A percentile compares a stretch with the other conserved stretches of the same genome.
Conservation (phyloP, 2,329 filamentous ascomycete genomes). For the Biscogniauxia marginata region DNA sequence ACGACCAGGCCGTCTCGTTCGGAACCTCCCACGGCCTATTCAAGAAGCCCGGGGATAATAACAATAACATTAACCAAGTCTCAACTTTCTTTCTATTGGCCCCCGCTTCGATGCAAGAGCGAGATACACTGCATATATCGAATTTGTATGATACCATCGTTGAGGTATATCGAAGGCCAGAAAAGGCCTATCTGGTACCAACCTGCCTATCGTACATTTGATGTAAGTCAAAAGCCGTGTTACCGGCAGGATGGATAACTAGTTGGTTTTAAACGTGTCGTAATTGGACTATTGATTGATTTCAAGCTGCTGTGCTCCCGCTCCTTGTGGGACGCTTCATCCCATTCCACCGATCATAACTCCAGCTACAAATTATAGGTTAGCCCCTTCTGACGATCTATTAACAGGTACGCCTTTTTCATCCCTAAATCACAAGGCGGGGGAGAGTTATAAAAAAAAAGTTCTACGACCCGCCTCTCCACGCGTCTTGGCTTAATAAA, state of each 20-base stretch:
- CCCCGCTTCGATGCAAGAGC: neutral
- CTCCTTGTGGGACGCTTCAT: slow-evolving; percentile 10
- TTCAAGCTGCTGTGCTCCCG: slow-evolving; percentile 8
- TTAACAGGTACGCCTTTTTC: neutral
- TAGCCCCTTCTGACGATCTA: neutral
- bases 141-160: neutral
- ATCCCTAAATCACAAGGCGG: neutral
- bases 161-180: neutral
- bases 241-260: slow-evolving; percentile 4
- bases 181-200: neutral
- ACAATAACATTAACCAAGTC: neutral
- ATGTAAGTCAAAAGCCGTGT: slow-evolving; percentile 1
- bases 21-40: neutral
- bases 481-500: neutral
- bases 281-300: slow-evolving; percentile 12
- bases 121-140: neutral
- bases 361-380: neutral
- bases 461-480: neutral
- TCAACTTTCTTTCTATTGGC: neutral
- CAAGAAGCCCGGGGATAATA: neutral
- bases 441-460: neutral
- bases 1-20: neutral
- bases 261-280: neutral
- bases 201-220: neutral
- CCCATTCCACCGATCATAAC: slow-evolving; percentile 3